phyloP scores from a whole-genome alignment of 768 basidiomycete genomes.

The Naganishia onofrii region DNA sequence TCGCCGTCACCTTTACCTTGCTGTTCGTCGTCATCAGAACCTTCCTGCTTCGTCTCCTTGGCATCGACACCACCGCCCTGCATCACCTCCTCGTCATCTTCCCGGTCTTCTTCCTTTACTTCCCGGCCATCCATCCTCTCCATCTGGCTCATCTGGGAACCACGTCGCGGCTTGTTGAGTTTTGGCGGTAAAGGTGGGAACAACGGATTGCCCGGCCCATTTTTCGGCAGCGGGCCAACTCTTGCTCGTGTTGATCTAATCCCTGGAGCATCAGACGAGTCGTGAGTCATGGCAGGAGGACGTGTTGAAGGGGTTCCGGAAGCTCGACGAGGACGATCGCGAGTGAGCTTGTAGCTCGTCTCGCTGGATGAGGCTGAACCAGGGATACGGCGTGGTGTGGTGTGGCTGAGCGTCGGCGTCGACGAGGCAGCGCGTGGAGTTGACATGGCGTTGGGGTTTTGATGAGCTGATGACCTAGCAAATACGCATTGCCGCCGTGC shows the following conservation, averaged over 20 bases:
- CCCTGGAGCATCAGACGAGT: neutral
- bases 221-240: constrained; percentile 63
- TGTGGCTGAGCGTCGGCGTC: constrained; percentile 20
- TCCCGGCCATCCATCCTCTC: constrained; percentile 17
- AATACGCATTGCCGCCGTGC: neutral
- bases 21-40: constrained; percentile 51
- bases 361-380: constrained; percentile 17
- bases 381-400: constrained; percentile 16
- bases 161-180: constrained; percentile 58
- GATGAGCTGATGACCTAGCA: neutral
- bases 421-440: constrained; percentile 13
- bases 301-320: constrained; percentile 1
- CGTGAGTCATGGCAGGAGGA: neutral
- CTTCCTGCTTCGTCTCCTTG: constrained; percentile 39
- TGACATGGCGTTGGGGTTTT: neutral
- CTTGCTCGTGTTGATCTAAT: constrained; percentile 39
- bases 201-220: constrained; percentile 57
- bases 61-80: constrained; percentile 58
- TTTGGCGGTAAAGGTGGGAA: constrained; percentile 50
- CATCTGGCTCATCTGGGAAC: constrained; percentile 65
- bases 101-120: constrained; percentile 20
- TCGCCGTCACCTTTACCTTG: constrained; percentile 52
- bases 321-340: constrained; percentile 9
- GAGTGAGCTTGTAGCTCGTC: neutral
- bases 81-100: constrained; percentile 50